Evolutionary conservation across 2,329 filamentous ascomycete genomes (phyloP).

Genomic region (Fusarium paranaense): DNA sequence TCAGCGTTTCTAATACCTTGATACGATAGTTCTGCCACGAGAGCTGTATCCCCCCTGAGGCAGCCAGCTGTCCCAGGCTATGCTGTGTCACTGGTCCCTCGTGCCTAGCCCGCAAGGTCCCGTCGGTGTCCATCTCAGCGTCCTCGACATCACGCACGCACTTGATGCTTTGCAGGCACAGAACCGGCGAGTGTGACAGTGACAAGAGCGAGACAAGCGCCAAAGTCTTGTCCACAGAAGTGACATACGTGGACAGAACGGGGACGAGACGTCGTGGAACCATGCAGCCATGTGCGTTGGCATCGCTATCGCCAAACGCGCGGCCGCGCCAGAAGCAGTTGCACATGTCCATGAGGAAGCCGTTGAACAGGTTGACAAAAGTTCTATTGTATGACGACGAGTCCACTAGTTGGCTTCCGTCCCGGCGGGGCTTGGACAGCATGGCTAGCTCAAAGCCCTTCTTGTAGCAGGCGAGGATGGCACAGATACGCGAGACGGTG

Average conservation of each 20-base stretch:
- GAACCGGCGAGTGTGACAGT: constrained; percentile 68
- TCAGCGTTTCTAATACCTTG: constrained; percentile 76
- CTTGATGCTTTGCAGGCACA: constrained; percentile 67
- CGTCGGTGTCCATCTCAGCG: constrained; percentile 56
- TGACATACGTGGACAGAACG: constrained; percentile 61
- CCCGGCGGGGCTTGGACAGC: constrained; percentile 51
- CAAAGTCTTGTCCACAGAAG: constrained; percentile 59
- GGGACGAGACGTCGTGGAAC: constrained; percentile 58
- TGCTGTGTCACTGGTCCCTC: constrained; percentile 77
- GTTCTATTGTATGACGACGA: constrained; percentile 63
- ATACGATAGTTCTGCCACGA: constrained; percentile 81
- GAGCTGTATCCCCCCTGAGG: constrained; percentile 73
- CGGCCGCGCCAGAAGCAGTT: constrained; percentile 84
- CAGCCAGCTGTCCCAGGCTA: constrained; percentile 71
- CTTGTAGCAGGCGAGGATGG: constrained; percentile 79
- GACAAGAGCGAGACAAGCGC: constrained; percentile 65
- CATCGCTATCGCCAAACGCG: constrained; percentile 74
- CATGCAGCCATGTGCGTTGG: constrained; percentile 69
- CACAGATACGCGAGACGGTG: constrained; percentile 75
- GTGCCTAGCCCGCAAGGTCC: constrained; percentile 62
- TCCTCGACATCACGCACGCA: constrained; percentile 70
- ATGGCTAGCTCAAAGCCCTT: constrained; percentile 76
- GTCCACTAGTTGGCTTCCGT: constrained; percentile 46
- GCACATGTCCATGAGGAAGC: constrained; percentile 87
- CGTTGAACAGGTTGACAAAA: constrained; percentile 80